Conservation (phyloP, 495 filamentous ascomycete genomes). For the Penicillium bialowiezense region DNA sequence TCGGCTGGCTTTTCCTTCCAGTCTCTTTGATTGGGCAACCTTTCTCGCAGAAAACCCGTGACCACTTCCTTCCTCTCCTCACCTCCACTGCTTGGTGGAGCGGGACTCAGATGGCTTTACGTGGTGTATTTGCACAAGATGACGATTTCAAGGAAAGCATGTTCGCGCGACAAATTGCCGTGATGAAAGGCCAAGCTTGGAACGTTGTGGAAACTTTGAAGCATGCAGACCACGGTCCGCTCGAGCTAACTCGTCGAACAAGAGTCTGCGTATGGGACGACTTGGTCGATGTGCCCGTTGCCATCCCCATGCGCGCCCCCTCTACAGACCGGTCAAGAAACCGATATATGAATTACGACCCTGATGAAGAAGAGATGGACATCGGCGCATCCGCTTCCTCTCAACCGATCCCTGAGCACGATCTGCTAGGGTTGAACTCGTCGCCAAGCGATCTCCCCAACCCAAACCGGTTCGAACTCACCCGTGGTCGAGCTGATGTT, state of each 20-base stretch:
- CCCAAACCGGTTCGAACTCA: conserved; percentile 81
- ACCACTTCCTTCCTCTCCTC: conserved; percentile 89
- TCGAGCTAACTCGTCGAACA: conserved; percentile 86
- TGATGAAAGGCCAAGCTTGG: conserved; percentile 99
- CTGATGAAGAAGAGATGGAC: conserved; percentile 81
- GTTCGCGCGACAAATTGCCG: conserved; percentile 94
- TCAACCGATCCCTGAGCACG: conserved; percentile 52
- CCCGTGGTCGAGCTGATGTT: conserved; percentile 50
- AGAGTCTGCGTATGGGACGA: conserved; percentile 98
- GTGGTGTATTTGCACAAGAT: conserved; percentile 83
- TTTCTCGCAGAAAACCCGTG: conserved; percentile 86
- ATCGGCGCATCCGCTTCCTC: conserved; percentile 72
- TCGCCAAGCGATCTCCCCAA: conserved; percentile 70
- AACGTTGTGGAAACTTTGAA: conserved; percentile 98
- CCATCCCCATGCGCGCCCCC: conserved; percentile 80
- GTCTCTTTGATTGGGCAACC: conserved; percentile 95
- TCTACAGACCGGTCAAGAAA: conserved; percentile 71
- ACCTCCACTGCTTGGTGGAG: conserved; percentile 97
- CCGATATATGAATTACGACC: conserved; percentile 42
- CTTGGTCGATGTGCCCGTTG: conserved; percentile 90
- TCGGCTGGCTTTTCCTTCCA: conserved; percentile 96
- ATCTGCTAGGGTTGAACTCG: conserved; percentile 70
- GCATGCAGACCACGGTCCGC: conserved; percentile 82
- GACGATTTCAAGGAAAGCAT: conserved; percentile 96
- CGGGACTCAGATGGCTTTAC: conserved; percentile 82